Evolutionary conservation across 2,329 filamentous ascomycete species (phyloP), one percentile per base, ranked within the genome.

Genomic region (Neocatenulostroma microsporum): DNA sequence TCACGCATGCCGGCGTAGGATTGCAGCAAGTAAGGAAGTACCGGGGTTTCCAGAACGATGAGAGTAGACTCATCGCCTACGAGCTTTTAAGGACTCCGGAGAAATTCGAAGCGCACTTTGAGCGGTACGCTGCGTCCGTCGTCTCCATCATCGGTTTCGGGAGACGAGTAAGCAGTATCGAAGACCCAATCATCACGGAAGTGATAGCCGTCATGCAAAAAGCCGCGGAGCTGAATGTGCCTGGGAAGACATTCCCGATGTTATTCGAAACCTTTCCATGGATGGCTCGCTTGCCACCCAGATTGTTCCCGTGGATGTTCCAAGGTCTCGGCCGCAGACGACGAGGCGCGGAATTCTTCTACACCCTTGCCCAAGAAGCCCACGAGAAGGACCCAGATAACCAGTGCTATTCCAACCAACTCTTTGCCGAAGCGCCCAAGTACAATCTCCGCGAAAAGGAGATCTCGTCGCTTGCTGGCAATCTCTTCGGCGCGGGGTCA

Each of bases 121-220:
- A 75, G 56, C 61, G 72, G 9, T 63, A 61, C 63, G 70, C 72
- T 9, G 72, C 70, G 0, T 71, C 67, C 33, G 71, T 74, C 1
- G 68, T 73, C 0, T 70, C 66, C 7, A 70, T 74, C 34, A 73
- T 78, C 42, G 74, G 69, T 0, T 76, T 74, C 48, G 74, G 74
- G 1, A 59, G 73, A 6, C 60, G 74, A 8, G 66, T 74, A 1
- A 64, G 63, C 7, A 66, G 53, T 35, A 68, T 56, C 47, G 60
- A 68, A 12, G 73, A 78, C 45, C 72, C 73, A 4, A 74, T 74
- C 48, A 70, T 76, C 41, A 73, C 72, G 3, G 73, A 77, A 49
- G 74, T 73, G n/a, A 71, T 77, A 39, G 67, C 70, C 1, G 58
- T 73, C 21, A 71, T 77, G 66, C 69, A 78, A 39, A 63, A 72